Percentiles rank a stretch among this genome's conserved stretches.
Conservation (phyloP, 768 basidiomycete species). For the Termitomyces sp. region DNA sequence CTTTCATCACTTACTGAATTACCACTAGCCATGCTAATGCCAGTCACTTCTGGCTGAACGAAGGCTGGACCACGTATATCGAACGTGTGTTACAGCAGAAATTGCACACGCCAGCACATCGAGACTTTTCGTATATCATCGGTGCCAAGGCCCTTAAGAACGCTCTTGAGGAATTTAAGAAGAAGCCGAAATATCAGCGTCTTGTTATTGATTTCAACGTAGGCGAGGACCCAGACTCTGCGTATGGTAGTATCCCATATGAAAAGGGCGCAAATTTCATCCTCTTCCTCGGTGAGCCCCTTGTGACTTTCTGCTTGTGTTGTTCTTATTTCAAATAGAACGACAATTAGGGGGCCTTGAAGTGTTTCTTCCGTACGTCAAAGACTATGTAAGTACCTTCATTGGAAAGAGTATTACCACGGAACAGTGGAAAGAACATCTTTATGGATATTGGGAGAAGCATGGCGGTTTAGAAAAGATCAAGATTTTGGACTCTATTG, state of each 20-base stretch:
- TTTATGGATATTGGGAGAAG: slow-evolving; percentile 65
- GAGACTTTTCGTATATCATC: slow-evolving; percentile 78
- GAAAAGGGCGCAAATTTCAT: slow-evolving; percentile 90
- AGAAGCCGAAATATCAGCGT: slow-evolving; percentile 71
- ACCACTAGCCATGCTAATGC: slow-evolving; percentile 60
- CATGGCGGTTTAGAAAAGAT: slow-evolving; percentile 60
- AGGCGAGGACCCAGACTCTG: slow-evolving; percentile 77
- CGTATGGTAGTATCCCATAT: slow-evolving; percentile 75
- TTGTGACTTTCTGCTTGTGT: background rate
- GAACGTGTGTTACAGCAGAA: slow-evolving; percentile 75
- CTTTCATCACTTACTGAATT: background rate
- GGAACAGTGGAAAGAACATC: slow-evolving; percentile 76
- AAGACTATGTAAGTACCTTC: slow-evolving; percentile 79
- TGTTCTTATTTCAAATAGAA: slow-evolving; percentile 35
- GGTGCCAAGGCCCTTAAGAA: slow-evolving; percentile 73
- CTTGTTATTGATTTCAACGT: slow-evolving; percentile 72
- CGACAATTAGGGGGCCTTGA: slow-evolving; percentile 77
- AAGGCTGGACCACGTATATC: slow-evolving; percentile 93
- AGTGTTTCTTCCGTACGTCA: slow-evolving; percentile 80
- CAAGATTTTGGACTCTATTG: slow-evolving; percentile 60
- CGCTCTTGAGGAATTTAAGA: slow-evolving; percentile 57
- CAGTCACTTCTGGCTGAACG: slow-evolving; percentile 86
- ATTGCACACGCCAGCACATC: slow-evolving; percentile 69
- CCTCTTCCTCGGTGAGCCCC: slow-evolving; percentile 65
- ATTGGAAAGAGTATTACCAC: slow-evolving; percentile 83